Evolutionary conservation across 768 basidiomycete species (phyloP), one percentile per base, ranked within the genome.

Genomic region (Naganishia kalamii): DNA sequence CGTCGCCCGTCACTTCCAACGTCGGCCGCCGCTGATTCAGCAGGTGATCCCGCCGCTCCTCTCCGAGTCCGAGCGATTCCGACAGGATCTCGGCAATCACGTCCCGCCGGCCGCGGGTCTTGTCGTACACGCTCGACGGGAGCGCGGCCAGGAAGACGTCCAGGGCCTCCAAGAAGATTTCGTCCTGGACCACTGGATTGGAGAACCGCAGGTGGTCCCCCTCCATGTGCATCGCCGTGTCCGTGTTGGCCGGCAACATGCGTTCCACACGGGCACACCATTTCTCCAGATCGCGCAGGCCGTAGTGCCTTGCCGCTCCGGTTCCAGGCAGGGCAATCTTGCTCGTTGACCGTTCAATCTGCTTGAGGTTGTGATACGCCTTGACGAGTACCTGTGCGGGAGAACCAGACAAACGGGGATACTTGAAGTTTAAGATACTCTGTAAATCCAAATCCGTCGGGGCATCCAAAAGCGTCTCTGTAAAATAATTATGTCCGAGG

Each of bases 401-500:
- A 6, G 73, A 66, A 3, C 83, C 82, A 23, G 82, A 81, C 6
- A 98, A 79, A 33, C 80, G 80, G 3, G 84, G 83, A 74, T 89
- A 96, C 57, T 84, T 84, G 11, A 83, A 79, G 62, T 84, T 74
- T 44, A 97, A 77, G 69, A 98, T 93, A 29, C 79, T 79, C 25
- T 80, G 80, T 37, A 97, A 81, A 66, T 98, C 96, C 2, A 82
- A 80, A 3, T 79, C 70, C 0, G 84, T 83, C 0, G 90, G 90
- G 0, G 86, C 79, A 0, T 80, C 73, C 15, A 96, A 74, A 15
- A 81, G 69, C 21, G 93, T 80, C 66, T 93, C 89, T 51, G 83
- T 79, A 72, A 90, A 93, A 72, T 90, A 90, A 74, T 92, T 88
- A 0, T 87, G 83, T 13, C 91, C 92, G 70, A 89, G 87, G 80